Evolutionary conservation across 352 stramenopile species (phyloP).

Genomic region (Blastocystis sp.): DNA sequence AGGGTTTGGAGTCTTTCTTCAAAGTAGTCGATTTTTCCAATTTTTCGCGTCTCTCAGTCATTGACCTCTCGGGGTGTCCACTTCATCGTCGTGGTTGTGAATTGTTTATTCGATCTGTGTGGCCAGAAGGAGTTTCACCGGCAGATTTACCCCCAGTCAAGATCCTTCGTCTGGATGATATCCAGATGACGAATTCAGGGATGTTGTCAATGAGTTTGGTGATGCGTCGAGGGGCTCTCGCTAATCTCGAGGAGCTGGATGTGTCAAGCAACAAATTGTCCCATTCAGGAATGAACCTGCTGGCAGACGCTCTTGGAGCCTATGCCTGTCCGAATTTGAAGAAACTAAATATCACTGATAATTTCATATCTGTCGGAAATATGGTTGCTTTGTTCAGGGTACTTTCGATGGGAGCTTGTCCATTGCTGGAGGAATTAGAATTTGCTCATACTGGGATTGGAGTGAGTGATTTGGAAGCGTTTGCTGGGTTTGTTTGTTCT

Average conservation of each 20-base stretch:
- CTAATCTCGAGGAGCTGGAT: slow-evolving; percentile 60
- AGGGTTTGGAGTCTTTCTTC: slow-evolving; percentile 62
- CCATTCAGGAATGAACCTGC: slow-evolving; percentile 1
- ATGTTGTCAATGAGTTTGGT: slow-evolving; percentile 27
- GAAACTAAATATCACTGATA: slow-evolving; percentile 27
- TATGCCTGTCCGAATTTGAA: slow-evolving; percentile 43
- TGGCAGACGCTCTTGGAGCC: neutral
- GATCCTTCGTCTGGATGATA: neutral
- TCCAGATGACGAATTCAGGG: slow-evolving; percentile 4
- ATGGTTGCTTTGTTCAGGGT: slow-evolving; percentile 3
- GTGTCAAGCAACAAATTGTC: slow-evolving; percentile 54
- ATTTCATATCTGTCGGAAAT: slow-evolving; percentile 2
- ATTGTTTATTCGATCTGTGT: slow-evolving; percentile 51
- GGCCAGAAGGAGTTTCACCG: slow-evolving; percentile 30
- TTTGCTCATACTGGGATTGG: slow-evolving; percentile 58
- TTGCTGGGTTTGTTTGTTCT: neutral
- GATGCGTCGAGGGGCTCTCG: slow-evolving; percentile 9
- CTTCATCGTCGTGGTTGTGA: slow-evolving; percentile 35
- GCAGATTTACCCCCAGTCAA: slow-evolving; percentile 8
- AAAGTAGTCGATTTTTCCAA: slow-evolving; percentile 49
- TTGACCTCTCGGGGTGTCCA: slow-evolving; percentile 21
- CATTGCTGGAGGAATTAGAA: slow-evolving; percentile 42
- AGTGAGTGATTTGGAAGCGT: slow-evolving; percentile 2
- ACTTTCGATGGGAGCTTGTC: neutral
- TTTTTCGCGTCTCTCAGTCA: slow-evolving; percentile 33